Conservation (phyloP, 495 filamentous ascomycete genomes). For the Talaromyces nanjingensis region DNA sequence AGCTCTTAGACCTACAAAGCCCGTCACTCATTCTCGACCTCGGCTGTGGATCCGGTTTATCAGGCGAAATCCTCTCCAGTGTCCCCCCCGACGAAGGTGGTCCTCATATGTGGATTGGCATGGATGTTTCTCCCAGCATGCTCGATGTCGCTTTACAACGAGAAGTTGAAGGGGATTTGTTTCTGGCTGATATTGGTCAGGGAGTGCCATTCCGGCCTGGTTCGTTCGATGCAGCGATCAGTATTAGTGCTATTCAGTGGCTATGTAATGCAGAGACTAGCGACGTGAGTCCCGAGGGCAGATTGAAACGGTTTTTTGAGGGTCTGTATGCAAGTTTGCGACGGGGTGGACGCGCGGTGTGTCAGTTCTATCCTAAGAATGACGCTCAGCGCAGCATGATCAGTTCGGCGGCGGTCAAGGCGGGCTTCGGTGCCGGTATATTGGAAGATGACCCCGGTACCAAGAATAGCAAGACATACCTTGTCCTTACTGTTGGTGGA, state of each 20-base stretch:
- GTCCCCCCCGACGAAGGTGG: conserved; percentile 61
- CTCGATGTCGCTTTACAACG: conserved; percentile 84
- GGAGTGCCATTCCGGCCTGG: conserved; percentile 91
- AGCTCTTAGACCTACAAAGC: conserved; percentile 72
- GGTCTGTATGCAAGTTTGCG: conserved; percentile 80
- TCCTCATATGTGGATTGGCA: conserved; percentile 87
- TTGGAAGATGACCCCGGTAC: conserved; percentile 93
- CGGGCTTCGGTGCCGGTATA: conserved; percentile 91
- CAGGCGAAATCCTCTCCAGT: conserved; percentile 81
- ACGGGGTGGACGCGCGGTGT: conserved; percentile 84
- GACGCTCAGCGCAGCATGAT: conserved; percentile 89
- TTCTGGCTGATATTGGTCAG: conserved; percentile 91
- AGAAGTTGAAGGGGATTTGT: conserved; percentile 84
- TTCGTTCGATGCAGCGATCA: conserved; percentile 89
- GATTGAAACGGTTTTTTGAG: conserved; percentile 81
- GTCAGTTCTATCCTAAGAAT: conserved; percentile 98
- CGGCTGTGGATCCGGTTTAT: conserved; percentile 92
- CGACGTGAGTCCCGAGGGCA: conserved; percentile 68
- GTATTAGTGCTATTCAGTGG: conserved; percentile 94
- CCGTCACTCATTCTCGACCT: conserved; percentile 90
- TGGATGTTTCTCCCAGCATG: conserved; percentile 94
- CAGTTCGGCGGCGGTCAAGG: conserved; percentile 76
- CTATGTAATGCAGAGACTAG: conserved; percentile 89
- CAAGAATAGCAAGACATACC: conserved; percentile 87
- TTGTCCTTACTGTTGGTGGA: conserved; percentile 89